phyloP scores from a whole-genome alignment of 208 protist genomes.

The Zelonia costaricensis region DNA sequence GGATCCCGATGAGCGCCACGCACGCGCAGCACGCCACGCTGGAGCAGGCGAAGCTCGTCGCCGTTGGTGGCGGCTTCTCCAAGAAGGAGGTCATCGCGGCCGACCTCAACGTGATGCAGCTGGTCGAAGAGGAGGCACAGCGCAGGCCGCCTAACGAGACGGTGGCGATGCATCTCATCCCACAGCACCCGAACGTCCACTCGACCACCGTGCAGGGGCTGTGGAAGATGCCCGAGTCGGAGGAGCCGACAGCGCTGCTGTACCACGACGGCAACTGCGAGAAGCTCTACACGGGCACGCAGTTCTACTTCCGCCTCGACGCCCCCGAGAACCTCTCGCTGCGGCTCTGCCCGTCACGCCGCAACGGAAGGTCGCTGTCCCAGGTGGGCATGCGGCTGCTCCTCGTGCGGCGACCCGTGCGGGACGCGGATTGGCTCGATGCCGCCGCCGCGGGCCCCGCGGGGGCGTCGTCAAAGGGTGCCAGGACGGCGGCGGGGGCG shows the following conservation, averaged over 20 bases:
- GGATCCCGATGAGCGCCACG: not conserved
- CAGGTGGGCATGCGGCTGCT: slow-evolving; percentile 12
- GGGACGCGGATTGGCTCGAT: too few species aligned
- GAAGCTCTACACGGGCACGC: slow-evolving; percentile 19
- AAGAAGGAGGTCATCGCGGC: not conserved
- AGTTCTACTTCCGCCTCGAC: slow-evolving; percentile 54
- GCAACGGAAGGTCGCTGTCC: too few species aligned
- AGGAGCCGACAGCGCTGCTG: not conserved
- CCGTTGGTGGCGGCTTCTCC: slow-evolving; percentile 1
- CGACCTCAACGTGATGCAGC: not conserved
- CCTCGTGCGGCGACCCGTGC: slow-evolving; percentile 2
- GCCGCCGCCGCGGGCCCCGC: not conserved
- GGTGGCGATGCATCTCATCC: slow-evolving; percentile 21
- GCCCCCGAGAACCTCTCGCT: slow-evolving; percentile 41
- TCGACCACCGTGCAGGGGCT: slow-evolving; percentile 10
- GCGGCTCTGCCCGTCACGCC: slow-evolving; percentile 2
- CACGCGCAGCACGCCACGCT: slow-evolving; percentile 10
- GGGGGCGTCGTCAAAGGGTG: not conserved
- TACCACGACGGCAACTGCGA: not conserved
- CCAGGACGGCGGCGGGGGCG: not conserved
- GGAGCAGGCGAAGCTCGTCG: slow-evolving; percentile 11
- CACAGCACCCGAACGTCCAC: slow-evolving; percentile 5
- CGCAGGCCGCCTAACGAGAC: not conserved
- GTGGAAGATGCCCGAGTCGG: not conserved
- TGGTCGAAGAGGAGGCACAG: slow-evolving; percentile 8